phyloP scores from a whole-genome alignment of 2,329 filamentous ascomycete genomes.

The Cladosporium sp. region DNA sequence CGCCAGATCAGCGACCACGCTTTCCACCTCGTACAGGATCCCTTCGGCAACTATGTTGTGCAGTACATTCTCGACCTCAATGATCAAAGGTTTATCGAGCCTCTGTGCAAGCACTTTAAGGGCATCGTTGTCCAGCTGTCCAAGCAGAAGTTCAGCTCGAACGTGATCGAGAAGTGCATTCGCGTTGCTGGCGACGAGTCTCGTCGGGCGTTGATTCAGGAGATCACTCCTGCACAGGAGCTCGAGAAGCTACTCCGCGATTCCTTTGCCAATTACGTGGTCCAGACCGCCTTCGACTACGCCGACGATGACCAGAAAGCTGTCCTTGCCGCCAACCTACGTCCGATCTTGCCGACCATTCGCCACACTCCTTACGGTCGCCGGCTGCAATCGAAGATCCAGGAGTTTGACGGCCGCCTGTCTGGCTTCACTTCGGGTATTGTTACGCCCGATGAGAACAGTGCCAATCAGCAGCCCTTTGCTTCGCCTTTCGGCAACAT shows the following conservation, averaged over 20 bases:
- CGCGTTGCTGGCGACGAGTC: slow-evolving; percentile 71
- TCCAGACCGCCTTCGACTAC: slow-evolving; percentile 91
- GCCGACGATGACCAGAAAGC: slow-evolving; percentile 66
- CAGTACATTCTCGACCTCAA: slow-evolving; percentile 96
- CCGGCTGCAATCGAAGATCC: slow-evolving; percentile 84
- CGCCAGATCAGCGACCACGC: slow-evolving; percentile 80
- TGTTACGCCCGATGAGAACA: slow-evolving; percentile 11
- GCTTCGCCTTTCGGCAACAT: slow-evolving; percentile 15
- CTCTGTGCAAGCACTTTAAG: slow-evolving; percentile 73
- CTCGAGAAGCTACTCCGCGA: slow-evolving; percentile 86
- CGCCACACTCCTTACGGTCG: slow-evolving; percentile 90
- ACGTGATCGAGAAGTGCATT: slow-evolving; percentile 89
- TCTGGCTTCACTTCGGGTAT: slow-evolving; percentile 27
- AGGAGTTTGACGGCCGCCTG: slow-evolving; percentile 46
- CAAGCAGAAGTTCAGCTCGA: slow-evolving; percentile 98
- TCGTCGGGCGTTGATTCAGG: slow-evolving; percentile 75
- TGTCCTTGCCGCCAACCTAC: slow-evolving; percentile 74
- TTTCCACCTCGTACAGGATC: slow-evolving; percentile 86
- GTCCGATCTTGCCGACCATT: slow-evolving; percentile 75
- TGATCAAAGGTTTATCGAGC: slow-evolving; percentile 80
- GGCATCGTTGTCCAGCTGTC: slow-evolving; percentile 67
- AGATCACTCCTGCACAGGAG: slow-evolving; percentile 68
- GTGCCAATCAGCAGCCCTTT: slow-evolving; percentile 1
- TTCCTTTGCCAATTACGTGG: slow-evolving; percentile 94
- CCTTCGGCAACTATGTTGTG: slow-evolving; percentile 97